A percentile compares a stretch with the other conserved stretches of the same genome.
Evolutionary conservation across 345 rosid genomes (phyloP).

Genomic region (Orychophragmus violaceus): DNA sequence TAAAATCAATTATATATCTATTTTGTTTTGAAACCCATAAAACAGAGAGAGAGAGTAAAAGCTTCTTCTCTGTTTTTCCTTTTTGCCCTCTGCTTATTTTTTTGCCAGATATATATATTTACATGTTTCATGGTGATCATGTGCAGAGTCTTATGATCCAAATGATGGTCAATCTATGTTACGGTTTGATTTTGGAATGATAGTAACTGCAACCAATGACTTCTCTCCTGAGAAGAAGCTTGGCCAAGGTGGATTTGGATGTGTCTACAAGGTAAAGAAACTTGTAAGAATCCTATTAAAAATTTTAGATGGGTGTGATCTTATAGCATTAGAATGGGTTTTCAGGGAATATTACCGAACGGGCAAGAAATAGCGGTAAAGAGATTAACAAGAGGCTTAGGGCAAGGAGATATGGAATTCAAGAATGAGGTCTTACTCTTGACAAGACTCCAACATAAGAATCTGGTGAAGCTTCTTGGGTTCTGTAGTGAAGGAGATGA

Average conservation of each 20-base stretch:
- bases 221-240: not conserved
- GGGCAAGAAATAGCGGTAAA: not conserved
- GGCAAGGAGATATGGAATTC: not conserved
- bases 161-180: not conserved
- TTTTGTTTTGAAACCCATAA: no score
- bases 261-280: not conserved
- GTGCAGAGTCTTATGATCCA: not conserved
- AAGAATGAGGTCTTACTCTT: not conserved
- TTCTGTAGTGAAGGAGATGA: not conserved
- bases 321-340: not conserved
- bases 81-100: not conserved
- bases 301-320: not conserved
- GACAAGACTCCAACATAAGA: not conserved
- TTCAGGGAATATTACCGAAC: not conserved
- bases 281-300: not conserved
- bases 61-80: not conserved
- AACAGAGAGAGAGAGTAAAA: not conserved
- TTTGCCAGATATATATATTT: no score
- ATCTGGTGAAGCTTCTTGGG: not conserved
- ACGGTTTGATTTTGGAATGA: not conserved
- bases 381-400: not conserved
- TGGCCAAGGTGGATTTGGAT: constrained; percentile 1
- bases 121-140: not conserved
- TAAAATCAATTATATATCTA: no score
- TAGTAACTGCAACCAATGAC: not conserved